Evolutionary conservation across 805 yeast genomes (phyloP), one percentile per base, ranked within the genome.

Genomic region (Candida suzukii): DNA sequence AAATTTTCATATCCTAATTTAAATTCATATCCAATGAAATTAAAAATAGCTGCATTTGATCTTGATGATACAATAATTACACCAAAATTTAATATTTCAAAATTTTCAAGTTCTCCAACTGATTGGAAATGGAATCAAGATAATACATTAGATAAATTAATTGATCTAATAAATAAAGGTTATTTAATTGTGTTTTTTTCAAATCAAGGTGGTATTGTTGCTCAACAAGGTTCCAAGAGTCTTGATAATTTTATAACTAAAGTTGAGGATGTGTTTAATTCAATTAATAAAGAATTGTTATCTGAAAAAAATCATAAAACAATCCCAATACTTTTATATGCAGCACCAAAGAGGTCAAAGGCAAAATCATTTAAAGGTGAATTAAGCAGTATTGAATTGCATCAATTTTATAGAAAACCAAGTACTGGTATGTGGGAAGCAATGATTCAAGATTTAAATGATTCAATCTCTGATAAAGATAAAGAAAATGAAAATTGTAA

Each of bases 141-240:
- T 32, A 45, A 46, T 8, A 60, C 67, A 2, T 31, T 49, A 3
- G 29, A 42, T 3, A 59, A 53, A 21, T 45, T 72, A 5, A 37
- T 38, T 6, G 46, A 54, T 8, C 47, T 65, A 16, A 38, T 27
- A 12, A 34, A 44, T 3, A 35, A 45, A 1, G 45, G 51, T 8
- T 52, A 41, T 37, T 17, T 72, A 1, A 49, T 88, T 3, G 90
- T 82, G 3, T 73, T 91, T 1, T 86, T 91, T 57, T 77, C 96
- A 1, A 91, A 91, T 56, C 99, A 91, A 58, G 95, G 91, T 18
- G 83, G 79, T 0, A 72, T 80, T 2, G 61, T 76, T 0, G 73
- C 71, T 12, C 61, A 54, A 1, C 56, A 56, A 38, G 59, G 43
- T 1, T 49, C 62, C 3, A 65, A 57, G 39, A 66, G 73, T 16